Conservation (phyloP, 2,329 filamentous ascomycete species). For the Decorospora gaudefroyi region DNA sequence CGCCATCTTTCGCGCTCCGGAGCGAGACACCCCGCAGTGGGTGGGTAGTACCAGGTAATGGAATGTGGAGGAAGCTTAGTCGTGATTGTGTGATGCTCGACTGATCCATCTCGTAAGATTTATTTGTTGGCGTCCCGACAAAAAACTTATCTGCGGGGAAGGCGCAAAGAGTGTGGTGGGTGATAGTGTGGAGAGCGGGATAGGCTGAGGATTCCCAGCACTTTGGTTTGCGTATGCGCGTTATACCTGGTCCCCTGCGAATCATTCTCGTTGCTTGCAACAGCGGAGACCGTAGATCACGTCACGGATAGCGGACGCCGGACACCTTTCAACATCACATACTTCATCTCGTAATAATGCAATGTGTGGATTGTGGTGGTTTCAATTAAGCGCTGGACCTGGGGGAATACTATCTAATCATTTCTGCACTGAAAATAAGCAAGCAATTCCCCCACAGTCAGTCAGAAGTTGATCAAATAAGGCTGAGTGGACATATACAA, state of each 20-base stretch:
- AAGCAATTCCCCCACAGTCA: constrained; percentile 23
- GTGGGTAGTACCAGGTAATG: constrained; percentile 13
- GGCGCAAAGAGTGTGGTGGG: constrained; percentile 6
- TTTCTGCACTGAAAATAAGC: constrained; percentile 36
- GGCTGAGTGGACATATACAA: constrained; percentile 41
- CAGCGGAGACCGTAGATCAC: constrained; percentile 41
- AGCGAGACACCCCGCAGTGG: constrained; percentile 22
- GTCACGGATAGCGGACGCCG: constrained; percentile 37
- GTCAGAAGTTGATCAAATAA: constrained; percentile 25
- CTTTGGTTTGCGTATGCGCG: constrained; percentile 25
- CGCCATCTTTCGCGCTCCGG: constrained; percentile 15
- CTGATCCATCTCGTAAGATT: constrained; percentile 14
- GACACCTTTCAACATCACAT: constrained; percentile 18
- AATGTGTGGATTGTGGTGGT: constrained; percentile 26
- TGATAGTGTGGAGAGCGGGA: constrained; percentile 14
- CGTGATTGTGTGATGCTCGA: constrained; percentile 20
- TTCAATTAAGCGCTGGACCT: constrained; percentile 45
- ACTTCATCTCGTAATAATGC: constrained; percentile 40
- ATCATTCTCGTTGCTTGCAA: constrained; percentile 29
- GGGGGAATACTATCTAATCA: constrained; percentile 35
- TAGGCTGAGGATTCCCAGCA: constrained; percentile 13
- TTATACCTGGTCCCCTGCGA: constrained; percentile 22
- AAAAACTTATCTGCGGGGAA: constrained; percentile 28
- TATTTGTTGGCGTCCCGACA: constrained; percentile 4
- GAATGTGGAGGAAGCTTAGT: constrained; percentile 15